Base-by-base conservation (phyloP, 495 filamentous ascomycete species). In the Symbiotaphrina buchneri region DNA sequence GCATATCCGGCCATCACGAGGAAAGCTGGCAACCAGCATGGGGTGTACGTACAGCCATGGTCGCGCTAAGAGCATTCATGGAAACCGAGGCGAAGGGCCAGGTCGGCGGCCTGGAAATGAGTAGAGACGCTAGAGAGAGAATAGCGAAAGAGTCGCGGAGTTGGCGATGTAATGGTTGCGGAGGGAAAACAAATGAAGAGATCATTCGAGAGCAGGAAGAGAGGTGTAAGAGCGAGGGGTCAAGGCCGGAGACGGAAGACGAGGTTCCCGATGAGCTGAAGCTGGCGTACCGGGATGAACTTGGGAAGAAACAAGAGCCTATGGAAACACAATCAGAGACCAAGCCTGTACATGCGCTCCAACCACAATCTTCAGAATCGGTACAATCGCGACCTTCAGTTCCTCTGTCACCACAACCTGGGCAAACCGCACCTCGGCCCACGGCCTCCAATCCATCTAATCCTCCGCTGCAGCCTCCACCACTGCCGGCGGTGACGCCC, bases 21-120 rank as follows among this genome's bases (percentile, higher is more conserved):
- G 87, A 97, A 53, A 85, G 75, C 16, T 97, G 87, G 87, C 83
- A 91, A 62, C 87, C 87, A 1, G 87, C 87, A 1, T 97, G 87
- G 87, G 85, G 87, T 0, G 69, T 97, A 5, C 62, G 87, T 30
- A 81, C 74, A 1, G 74, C 74, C 5, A 54, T 81, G 18, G 69
- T 76, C 8, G 74, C 74, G 15, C 56, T 76, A 19, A 53, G 74
- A 22, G 56, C 53, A 17, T 80, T 81, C 46, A 81, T 81, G 74
- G 74, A 77, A 42, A 73, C 65, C 14, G 71, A 74, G 33, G 60
- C 66, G 1, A 59, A 56, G 32, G 74, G 87, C 0, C 87, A 97
- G 58, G 54, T 97, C 1, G 87, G 87, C 2, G 87, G 87, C 3
- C 53, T 94, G 47, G 82, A 93, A 36, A 71, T 71, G 11, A 59